Evolutionary conservation across 495 filamentous ascomycete genomes (phyloP).

Genomic region (Penicillium fimorum): DNA sequence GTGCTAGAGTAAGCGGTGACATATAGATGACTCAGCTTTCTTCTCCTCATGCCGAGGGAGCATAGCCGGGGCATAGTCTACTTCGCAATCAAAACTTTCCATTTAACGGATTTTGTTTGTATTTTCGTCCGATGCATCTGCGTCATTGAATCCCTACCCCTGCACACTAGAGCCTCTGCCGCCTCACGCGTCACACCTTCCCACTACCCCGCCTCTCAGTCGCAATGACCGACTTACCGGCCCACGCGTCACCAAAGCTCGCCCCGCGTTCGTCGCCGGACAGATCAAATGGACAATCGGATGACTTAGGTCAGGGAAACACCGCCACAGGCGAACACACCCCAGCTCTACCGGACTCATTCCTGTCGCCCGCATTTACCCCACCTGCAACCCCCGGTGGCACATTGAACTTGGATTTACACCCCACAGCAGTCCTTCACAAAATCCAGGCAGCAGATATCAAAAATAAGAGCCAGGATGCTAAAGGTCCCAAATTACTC

Average conservation of each 20-base stretch:
- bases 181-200: not conserved
- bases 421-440: slow-evolving; percentile 42
- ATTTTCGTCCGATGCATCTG: slow-evolving; percentile 6
- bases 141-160: slow-evolving; percentile 3
- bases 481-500: slow-evolving; percentile 65
- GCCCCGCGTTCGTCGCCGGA: slow-evolving; percentile 38
- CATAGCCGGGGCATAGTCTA: slow-evolving; percentile 17
- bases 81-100: slow-evolving; percentile 15
- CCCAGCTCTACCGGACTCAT: slow-evolving; percentile 47
- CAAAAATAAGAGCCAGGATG: slow-evolving; percentile 39
- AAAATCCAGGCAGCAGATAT: slow-evolving; percentile 29
- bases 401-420: slow-evolving; percentile 41
- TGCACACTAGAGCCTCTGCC: not conserved
- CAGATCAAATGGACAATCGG: slow-evolving; percentile 17
- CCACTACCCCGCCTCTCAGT: slow-evolving; percentile 12
- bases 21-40: slow-evolving; percentile 2
- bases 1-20: slow-evolving; percentile 10
- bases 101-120: not conserved
- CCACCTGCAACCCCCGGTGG: slow-evolving; percentile 72
- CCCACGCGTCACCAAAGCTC: slow-evolving; percentile 53
- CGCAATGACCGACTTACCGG: slow-evolving; percentile 51
- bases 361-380: slow-evolving; percentile 76
- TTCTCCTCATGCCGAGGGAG: slow-evolving; percentile 18
- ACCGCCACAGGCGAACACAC: slow-evolving; percentile 29
- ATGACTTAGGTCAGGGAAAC: slow-evolving; percentile 26